These are phyloP conservation scores for Neurospora africana DNA, from an alignment of 495 filamentous ascomycete genomes.

Conservation along the genomic window DNA sequence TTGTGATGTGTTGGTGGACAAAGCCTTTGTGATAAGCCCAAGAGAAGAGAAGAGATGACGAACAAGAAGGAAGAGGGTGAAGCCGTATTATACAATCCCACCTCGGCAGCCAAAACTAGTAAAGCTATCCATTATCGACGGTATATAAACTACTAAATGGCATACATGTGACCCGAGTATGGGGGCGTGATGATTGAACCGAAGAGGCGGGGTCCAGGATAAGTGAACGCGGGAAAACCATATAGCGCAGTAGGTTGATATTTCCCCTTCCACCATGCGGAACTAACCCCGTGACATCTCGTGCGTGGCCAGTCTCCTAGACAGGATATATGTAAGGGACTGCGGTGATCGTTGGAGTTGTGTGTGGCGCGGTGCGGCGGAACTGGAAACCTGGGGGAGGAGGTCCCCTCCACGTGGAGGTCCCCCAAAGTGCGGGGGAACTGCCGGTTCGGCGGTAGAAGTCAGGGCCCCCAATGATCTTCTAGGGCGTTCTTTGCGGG, in stretches of 20 bases:
- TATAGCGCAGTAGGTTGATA: neutral
- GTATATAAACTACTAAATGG: neutral
- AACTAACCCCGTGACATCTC: neutral
- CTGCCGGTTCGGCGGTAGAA: neutral
- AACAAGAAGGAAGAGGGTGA: neutral
- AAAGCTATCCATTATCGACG: neutral
- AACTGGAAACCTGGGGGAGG: neutral
- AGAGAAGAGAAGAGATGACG: neutral
- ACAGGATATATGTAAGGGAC: neutral
- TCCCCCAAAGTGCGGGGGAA: neutral
- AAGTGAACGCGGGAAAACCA: neutral
- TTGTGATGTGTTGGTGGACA: slow-evolving; percentile 7
- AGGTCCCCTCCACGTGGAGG: neutral
- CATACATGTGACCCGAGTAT: neutral
- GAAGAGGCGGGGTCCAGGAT: neutral
- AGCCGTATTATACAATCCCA: neutral
- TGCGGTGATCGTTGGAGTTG: neutral
- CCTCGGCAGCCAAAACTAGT: neutral
- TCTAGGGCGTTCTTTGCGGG: neutral
- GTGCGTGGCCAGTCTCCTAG: neutral
- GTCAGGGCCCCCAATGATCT: neutral
- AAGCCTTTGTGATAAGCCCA: neutral
- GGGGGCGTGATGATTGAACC: neutral
- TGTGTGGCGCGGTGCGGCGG: neutral
- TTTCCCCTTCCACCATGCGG: neutral